Base-by-base conservation (phyloP, 768 basidiomycete genomes). In the Macrolepiota albuminosa region DNA sequence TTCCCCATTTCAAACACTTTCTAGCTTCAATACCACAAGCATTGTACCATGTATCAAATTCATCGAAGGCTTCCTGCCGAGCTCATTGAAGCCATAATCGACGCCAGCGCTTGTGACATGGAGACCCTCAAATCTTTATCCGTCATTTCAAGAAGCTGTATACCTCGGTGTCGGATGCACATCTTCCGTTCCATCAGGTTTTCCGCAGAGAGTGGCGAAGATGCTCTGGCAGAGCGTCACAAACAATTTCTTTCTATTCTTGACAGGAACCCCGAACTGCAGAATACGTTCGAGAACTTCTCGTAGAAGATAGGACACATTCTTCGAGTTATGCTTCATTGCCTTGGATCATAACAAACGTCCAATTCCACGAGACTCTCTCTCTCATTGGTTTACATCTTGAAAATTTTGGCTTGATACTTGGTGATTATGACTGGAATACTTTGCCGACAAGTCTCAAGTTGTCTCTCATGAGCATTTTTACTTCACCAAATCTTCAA, bases 311-410 rank as follows among this genome's bases (percentile, higher is more conserved):
- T 8, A 21, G 45, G 6, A 46, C 48, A 34, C 9, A 26, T 24
- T 4, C 45, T 46, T 26, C 11, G 0, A 16, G 18, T 13, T 18
- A 33, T 16, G 56, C 48, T 3, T 21, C 18, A 36, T 7, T n/a
- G 9, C 45, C 61, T 10, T 61, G 61, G 61, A 57, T 61, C 24
- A 29, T 46, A 13, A 52, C 56, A 26, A 57, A 58, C 13, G 8
- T 52, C 18, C 37, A 21, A 6, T 53, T 61, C 36, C 60, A 61
- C 33, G 8, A 61, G 11, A 53, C 60, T 0, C 21, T 21, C 21
- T 21, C 21, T 21, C 21, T 21, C 21, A 21, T 21, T 21, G 21
- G 21, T 21, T 21, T 21, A 21, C 21, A 21, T 21, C 21, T 21
- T 21, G 21, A 21, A 21, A 21, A 1, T 21, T 21, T 21, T 45